Evolutionary conservation across 2,329 filamentous ascomycete species (phyloP), one percentile per base, ranked within the genome.

Genomic region (Diaporthe sp.): DNA sequence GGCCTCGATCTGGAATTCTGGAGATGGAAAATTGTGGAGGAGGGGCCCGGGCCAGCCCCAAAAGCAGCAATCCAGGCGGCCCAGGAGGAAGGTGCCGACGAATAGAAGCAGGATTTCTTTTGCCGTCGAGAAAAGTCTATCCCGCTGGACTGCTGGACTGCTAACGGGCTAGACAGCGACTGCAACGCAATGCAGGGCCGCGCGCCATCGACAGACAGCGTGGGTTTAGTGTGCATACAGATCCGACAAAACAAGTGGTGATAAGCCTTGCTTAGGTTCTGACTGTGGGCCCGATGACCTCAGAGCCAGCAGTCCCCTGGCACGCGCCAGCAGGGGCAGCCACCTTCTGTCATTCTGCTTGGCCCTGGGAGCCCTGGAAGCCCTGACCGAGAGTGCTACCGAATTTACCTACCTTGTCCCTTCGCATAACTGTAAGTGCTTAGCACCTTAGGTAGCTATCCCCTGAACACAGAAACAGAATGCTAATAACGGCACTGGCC

Each of bases 1-100:
- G 68, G 55, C 12, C 47, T 71, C 45, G 69, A 72, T 64, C 69
- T 72, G 55, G 69, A 64, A 60, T 61, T 72, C 57, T 72, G 33
- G 42, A 72, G 57, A 72, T 64, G 45, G 42, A 64, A 54, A 54
- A 72, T 13, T 72, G 69, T 71, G 69, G 69, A 71, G 69, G 68
- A 71, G 54, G 54, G 69, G 57, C 30, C 55, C 42, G 55, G 55
- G 19, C 69, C 54, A 71, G 54, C 17, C 22, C 55, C 69, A 71
- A 40, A 69, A 55, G 47, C 66, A 69, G 66, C 66, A 54, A 54
- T 9, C 33, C 35, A 40, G 28, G 19, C 60, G 42, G 40, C 40
- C 25, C 42, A 66, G 60, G 9, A 33, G 12, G 25, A n/a, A n/a
- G n/a, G n/a, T n/a, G n/a, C n/a, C n/a, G 60, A 5, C 60, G 40